phyloP scores from a whole-genome alignment of 2,329 filamentous ascomycete genomes.

The Biscogniauxia mediterranea region DNA sequence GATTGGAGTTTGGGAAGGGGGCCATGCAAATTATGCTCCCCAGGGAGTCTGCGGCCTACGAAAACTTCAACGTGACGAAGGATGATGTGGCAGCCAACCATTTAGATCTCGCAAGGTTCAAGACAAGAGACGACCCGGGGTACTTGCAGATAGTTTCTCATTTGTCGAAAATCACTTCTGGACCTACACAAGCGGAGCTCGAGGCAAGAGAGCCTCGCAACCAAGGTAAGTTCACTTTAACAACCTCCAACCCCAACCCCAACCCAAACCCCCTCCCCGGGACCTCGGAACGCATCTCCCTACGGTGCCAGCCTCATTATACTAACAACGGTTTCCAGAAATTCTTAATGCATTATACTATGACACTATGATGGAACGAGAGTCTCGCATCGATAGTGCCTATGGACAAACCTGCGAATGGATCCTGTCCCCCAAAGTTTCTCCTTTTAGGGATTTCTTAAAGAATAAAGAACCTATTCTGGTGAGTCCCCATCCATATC shows the following conservation, averaged over 20 bases:
- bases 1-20: slow-evolving; percentile 25
- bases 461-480: slow-evolving; percentile 23
- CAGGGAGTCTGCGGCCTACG: slow-evolving; percentile 25
- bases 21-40: slow-evolving; percentile 30
- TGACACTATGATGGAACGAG: slow-evolving; percentile 32
- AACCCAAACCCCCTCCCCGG: not conserved
- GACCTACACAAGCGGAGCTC: slow-evolving; percentile 24
- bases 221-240: slow-evolving; percentile 24
- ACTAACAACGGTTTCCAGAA: slow-evolving; percentile 20
- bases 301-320: not conserved
- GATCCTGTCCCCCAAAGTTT: slow-evolving; percentile 35
- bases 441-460: slow-evolving; percentile 24
- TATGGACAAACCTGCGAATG: slow-evolving; percentile 44
- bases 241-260: too few species aligned
- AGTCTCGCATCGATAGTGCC: slow-evolving; percentile 35
- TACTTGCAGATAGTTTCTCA: slow-evolving; percentile 27
- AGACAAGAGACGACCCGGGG: slow-evolving; percentile 25
- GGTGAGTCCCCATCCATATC: slow-evolving; percentile 13
- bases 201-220: slow-evolving; percentile 31
- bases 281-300: not conserved
- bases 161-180: slow-evolving; percentile 26
- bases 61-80: slow-evolving; percentile 29
- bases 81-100: slow-evolving; percentile 28
- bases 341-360: slow-evolving; percentile 32
- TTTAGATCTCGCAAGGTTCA: slow-evolving; percentile 26